These are phyloP conservation scores for Verticillium dahliae DNA, from an alignment of 2,329 filamentous ascomycete genomes.

Conservation along the genomic window DNA sequence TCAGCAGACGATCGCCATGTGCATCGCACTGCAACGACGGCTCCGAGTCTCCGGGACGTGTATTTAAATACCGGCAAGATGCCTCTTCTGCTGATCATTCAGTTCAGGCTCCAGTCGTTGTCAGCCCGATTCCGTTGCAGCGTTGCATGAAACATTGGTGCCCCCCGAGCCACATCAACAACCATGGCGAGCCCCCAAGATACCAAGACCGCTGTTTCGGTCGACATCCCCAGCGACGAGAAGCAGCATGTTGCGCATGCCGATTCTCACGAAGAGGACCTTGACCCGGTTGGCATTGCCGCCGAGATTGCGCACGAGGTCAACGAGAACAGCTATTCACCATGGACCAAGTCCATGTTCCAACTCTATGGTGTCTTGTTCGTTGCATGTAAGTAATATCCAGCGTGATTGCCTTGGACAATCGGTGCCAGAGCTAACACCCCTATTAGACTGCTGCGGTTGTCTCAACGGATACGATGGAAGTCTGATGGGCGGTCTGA, in stretches of 20 bases:
- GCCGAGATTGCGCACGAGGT: conserved; percentile 11
- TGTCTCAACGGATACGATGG: conserved; percentile 12
- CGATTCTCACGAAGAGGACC: not conserved
- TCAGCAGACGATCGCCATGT: not conserved
- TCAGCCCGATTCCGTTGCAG: not conserved
- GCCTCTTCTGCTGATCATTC: not conserved
- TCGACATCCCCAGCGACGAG: not conserved
- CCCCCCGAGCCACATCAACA: not conserved
- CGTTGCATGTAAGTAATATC: conserved; percentile 2
- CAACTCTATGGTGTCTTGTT: conserved; percentile 11
- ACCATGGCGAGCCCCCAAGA: not conserved
- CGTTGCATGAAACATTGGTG: not conserved
- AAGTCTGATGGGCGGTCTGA: conserved; percentile 17
- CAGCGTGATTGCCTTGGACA: not conserved
- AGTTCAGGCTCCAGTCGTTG: not conserved
- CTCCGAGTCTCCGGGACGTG: not conserved
- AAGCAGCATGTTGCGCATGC: not conserved
- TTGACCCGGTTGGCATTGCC: conserved; percentile 1
- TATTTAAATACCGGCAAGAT: not conserved
- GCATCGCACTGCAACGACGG: not conserved
- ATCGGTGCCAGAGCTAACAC: not conserved
- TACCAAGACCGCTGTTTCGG: not conserved
- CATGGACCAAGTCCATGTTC: conserved; percentile 13
- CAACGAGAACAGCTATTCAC: conserved; percentile 8
- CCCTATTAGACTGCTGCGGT: conserved; percentile 4